A percentile compares a stretch with the other conserved stretches of the same genome.
phyloP scores from a whole-genome alignment of 2,329 filamentous ascomycete genomes.

The Cyclaneusma minus region DNA sequence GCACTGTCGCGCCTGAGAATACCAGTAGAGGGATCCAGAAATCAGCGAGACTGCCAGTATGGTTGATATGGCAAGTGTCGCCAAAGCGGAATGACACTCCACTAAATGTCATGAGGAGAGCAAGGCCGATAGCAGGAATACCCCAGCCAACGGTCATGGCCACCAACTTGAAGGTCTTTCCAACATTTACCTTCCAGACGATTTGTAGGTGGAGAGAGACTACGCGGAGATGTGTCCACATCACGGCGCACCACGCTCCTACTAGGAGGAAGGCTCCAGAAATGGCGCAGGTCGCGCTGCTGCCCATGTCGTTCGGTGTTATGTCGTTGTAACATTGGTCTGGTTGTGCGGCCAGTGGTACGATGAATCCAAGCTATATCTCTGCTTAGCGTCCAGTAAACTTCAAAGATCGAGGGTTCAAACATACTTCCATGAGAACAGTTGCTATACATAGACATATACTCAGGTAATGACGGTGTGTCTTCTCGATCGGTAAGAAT shows the following conservation, averaged over 20 bases:
- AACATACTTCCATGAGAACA: conserved; percentile 64
- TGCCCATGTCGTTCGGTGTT: conserved; percentile 85
- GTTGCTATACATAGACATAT: conserved; percentile 69
- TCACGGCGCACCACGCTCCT: conserved; percentile 68
- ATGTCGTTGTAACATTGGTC: conserved; percentile 78
- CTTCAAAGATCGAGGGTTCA: conserved; percentile 3
- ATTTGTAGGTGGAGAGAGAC: conserved; percentile 93
- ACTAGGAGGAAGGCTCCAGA: conserved; percentile 77
- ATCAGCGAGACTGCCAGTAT: conserved; percentile 63
- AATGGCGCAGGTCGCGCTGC: conserved; percentile 66
- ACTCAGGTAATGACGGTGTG: conserved; percentile 82
- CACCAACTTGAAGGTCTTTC: conserved; percentile 76
- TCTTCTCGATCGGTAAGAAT: conserved; percentile 72
- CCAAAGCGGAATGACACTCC: conserved; percentile 93
- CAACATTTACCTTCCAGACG: conserved; percentile 89
- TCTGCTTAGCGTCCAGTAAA: conserved; percentile 10
- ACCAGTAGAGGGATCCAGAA: conserved; percentile 84
- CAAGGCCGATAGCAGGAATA: conserved; percentile 60
- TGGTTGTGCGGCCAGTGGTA: conserved; percentile 66
- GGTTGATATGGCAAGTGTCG: conserved; percentile 80
- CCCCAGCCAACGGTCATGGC: conserved; percentile 73
- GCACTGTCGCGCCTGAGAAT: conserved; percentile 58
- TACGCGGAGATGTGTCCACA: conserved; percentile 86
- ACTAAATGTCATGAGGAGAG: conserved; percentile 65
- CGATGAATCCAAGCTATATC: conserved; percentile 67